phyloP scores from a whole-genome alignment of 116 monocot species.

The Iris pallida region DNA sequence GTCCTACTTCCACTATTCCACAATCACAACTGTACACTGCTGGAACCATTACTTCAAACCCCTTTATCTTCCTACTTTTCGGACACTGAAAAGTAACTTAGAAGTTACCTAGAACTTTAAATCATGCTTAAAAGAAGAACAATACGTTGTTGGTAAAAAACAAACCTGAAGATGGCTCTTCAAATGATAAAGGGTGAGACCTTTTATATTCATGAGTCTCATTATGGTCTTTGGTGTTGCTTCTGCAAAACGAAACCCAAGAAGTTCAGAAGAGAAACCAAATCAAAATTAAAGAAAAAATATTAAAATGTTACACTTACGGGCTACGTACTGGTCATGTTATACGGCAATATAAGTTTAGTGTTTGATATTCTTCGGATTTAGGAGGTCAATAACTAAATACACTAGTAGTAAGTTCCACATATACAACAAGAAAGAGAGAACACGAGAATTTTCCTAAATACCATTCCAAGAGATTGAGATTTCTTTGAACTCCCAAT shows the following conservation, averaged over 20 bases:
- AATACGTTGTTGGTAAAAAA: slow-evolving; percentile 1
- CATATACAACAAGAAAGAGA: neutral
- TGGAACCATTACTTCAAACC: neutral
- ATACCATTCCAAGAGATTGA: too few relatives aligned
- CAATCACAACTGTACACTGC: neutral
- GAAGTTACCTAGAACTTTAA: neutral
- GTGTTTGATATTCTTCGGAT: neutral
- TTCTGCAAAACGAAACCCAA: slow-evolving; percentile 41
- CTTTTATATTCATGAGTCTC: slow-evolving; percentile 82
- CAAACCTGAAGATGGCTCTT: slow-evolving; percentile 92
- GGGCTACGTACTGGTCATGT: neutral
- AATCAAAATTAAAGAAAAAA: neutral
- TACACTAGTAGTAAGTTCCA: neutral
- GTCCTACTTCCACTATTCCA: neutral
- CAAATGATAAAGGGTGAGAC: slow-evolving; percentile 85
- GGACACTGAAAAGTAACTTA: neutral
- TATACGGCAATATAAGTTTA: neutral
- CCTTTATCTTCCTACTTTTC: neutral
- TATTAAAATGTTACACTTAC: neutral
- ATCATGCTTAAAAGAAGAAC: neutral
- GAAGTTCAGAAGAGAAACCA: neutral
- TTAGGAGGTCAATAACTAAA: neutral
- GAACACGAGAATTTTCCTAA: too few relatives aligned
- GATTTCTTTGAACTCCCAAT: too few relatives aligned
- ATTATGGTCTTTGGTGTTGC: slow-evolving; percentile 79